Percentiles rank a stretch among this genome's conserved stretches.
These are phyloP conservation scores for Arabidopsis arenosa DNA, from an alignment of 345 rosid genomes.

Conservation along the genomic window DNA sequence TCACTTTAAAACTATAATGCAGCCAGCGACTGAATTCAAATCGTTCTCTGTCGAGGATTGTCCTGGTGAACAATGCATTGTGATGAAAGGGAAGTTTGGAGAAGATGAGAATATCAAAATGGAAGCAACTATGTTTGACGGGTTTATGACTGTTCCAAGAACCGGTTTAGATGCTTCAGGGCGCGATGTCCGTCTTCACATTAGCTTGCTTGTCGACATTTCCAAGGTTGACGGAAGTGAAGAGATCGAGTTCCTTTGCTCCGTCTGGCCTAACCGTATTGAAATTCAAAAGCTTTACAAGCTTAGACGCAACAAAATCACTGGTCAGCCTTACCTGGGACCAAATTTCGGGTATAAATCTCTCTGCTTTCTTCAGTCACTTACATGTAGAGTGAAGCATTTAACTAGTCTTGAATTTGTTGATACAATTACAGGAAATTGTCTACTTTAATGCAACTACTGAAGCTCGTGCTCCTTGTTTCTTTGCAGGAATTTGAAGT, in stretches of 20 bases:
- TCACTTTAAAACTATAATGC: slow-evolving; percentile 17
- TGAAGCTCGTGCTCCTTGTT: slow-evolving; percentile 22
- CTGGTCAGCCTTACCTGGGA: slow-evolving; percentile 60
- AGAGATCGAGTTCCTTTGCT: slow-evolving; percentile 59
- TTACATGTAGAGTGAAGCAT: neutral
- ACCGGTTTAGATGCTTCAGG: slow-evolving; percentile 57
- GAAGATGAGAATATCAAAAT: slow-evolving; percentile 56
- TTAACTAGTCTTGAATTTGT: slow-evolving; percentile 5
- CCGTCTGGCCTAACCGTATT: slow-evolving; percentile 71
- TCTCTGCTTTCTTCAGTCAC: neutral
- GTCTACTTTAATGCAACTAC: neutral
- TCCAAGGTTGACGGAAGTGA: slow-evolving; percentile 52
- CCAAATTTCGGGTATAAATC: slow-evolving; percentile 60
- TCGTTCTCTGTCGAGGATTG: slow-evolving; percentile 64
- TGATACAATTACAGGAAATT: neutral
- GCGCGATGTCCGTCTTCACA: slow-evolving; percentile 57
- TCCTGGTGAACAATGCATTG: slow-evolving; percentile 61
- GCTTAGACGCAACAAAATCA: slow-evolving; percentile 45
- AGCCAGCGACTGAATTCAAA: slow-evolving; percentile 60
- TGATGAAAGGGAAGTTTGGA: slow-evolving; percentile 55
- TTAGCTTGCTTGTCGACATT: slow-evolving; percentile 62
- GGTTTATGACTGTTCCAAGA: slow-evolving; percentile 52
- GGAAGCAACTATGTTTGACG: slow-evolving; percentile 77
- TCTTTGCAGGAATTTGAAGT: slow-evolving; percentile 57
- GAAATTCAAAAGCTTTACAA: slow-evolving; percentile 64